Evolutionary conservation across 768 basidiomycete genomes (phyloP), one percentile per base, ranked within the genome.

Genomic region (Mycena rebaudengoi): DNA sequence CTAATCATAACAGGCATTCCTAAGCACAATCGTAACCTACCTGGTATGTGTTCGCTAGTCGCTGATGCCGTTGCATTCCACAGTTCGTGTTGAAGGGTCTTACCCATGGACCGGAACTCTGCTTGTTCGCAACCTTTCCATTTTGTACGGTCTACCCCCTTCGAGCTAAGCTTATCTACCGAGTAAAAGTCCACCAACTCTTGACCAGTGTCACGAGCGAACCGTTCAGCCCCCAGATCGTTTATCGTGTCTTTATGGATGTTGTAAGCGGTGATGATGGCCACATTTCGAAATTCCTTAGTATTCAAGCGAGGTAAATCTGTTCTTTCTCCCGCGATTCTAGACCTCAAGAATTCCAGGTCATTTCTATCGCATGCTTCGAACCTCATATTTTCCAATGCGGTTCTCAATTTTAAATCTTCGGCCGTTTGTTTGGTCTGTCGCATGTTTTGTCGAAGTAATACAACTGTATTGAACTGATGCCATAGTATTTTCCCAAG

Each of bases 311-410:
- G 48, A 4, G 65, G 57, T 26, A 49, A 48, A 18, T 59, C 61
- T 4, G 58, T 48, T 16, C 20, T 8, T 1, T 44, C 35, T 18
- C 72, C 63, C 7, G 73, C 62, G 2, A 79, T 57, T 8, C 69
- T 14, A 7, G 71, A 70, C 13, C 62, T 29, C 4, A 83, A 58
- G 62, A 82, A 79, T 4, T 21, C 35, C 18, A 83, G 65, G 61
- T 84, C 81, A 29, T 70, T 75, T 1, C 20, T 7, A 3, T 77
- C 81, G 66, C 81, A 83, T 0, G 74, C 64, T 23, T 72, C 73
- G 60, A 80, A 82, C 29, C 75, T 39, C 80, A 81, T 76, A 65
- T 81, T 79, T 30, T 74, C 73, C 0, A 82, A 49, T 1, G 74
- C 74, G 3, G 50, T 69, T 37, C 76, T 21, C 3, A 80, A 71